Conservation (phyloP, 192 early-diverging fungal genomes). For the Backusella luteola region DNA sequence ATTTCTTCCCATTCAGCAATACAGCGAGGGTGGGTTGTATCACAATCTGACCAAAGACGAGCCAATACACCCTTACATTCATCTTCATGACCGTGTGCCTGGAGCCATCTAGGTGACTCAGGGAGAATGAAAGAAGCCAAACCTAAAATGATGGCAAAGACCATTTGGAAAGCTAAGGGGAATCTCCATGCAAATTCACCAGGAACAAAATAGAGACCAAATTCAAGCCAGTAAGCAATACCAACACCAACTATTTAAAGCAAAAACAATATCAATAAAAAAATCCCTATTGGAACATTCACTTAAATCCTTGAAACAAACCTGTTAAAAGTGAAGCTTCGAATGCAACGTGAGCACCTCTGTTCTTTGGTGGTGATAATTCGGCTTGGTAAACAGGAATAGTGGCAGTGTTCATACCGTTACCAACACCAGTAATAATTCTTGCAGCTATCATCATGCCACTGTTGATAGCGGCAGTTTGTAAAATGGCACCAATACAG, state of each 20-base stretch:
- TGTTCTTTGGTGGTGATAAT: slow-evolving; percentile 32
- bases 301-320: background rate
- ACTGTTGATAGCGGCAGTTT: slow-evolving; percentile 25
- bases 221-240: slow-evolving; percentile 40
- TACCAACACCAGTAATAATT: slow-evolving; percentile 40
- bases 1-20: slow-evolving; percentile 39
- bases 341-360: slow-evolving; percentile 35
- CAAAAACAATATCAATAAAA: background rate
- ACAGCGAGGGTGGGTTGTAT: slow-evolving; percentile 25
- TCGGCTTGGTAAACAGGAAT: slow-evolving; percentile 36
- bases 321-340: slow-evolving; percentile 29
- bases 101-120: slow-evolving; percentile 37
- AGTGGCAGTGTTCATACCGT: slow-evolving; percentile 37
- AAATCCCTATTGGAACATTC: background rate
- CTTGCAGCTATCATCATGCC: slow-evolving; percentile 39
- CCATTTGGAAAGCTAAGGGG: slow-evolving; percentile 36
- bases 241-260: slow-evolving; percentile 25
- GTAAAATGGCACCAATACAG: slow-evolving; percentile 27
- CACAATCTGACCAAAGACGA: slow-evolving; percentile 35
- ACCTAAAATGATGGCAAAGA: slow-evolving; percentile 33
- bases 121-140: slow-evolving; percentile 29
- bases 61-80: slow-evolving; percentile 31
- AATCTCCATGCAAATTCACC: slow-evolving; percentile 38
- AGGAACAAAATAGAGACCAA: slow-evolving; percentile 33
- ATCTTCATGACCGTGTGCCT: slow-evolving; percentile 31